Evolutionary conservation across 2,329 filamentous ascomycete genomes (phyloP).

Genomic region (Rhinocladiella mackenziei): DNA sequence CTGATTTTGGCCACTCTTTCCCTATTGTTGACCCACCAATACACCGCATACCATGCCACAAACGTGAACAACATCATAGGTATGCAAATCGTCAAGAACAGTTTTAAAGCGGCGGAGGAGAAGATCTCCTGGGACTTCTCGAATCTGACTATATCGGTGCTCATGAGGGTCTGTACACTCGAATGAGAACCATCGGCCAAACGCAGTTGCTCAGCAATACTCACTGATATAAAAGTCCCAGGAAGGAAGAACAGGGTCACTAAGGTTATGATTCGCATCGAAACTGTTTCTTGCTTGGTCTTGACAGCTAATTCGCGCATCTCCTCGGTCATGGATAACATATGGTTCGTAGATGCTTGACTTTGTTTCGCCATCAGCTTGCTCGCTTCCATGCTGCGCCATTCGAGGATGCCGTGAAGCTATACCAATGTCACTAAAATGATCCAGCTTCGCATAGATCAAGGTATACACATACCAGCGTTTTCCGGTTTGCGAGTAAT

Average conservation of each 20-base stretch:
- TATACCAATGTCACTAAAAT: no score
- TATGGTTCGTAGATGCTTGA: constrained; percentile 29
- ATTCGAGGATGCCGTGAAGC: constrained; percentile 38
- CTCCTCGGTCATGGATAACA: constrained; percentile 33
- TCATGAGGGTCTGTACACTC: constrained; percentile 43
- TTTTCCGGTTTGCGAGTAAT: constrained; percentile 30
- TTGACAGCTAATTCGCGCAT: constrained; percentile 33
- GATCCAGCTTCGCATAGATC: no score
- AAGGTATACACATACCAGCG: constrained; percentile 31
- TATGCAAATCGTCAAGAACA: constrained; percentile 36
- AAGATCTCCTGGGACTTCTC: constrained; percentile 25
- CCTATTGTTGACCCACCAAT: constrained; percentile 30
- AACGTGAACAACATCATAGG: constrained; percentile 38
- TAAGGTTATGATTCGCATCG: constrained; percentile 36
- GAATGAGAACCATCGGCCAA: no score
- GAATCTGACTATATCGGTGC: constrained; percentile 39
- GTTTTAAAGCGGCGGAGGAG: constrained; percentile 30
- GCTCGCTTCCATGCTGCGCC: constrained; percentile 36
- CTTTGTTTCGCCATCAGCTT: constrained; percentile 30
- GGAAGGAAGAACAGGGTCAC: constrained; percentile 37
- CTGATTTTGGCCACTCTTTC: background rate
- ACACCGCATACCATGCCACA: constrained; percentile 34
- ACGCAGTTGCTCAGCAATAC: no score
- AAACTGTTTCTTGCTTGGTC: constrained; percentile 32
- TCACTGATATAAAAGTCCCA: constrained; percentile 38